A percentile compares a stretch with the other conserved stretches of the same genome.
These are phyloP conservation scores for Leccinum cinnamomeum DNA, from an alignment of 1,284 basidiomycete species.

Conservation along the genomic window DNA sequence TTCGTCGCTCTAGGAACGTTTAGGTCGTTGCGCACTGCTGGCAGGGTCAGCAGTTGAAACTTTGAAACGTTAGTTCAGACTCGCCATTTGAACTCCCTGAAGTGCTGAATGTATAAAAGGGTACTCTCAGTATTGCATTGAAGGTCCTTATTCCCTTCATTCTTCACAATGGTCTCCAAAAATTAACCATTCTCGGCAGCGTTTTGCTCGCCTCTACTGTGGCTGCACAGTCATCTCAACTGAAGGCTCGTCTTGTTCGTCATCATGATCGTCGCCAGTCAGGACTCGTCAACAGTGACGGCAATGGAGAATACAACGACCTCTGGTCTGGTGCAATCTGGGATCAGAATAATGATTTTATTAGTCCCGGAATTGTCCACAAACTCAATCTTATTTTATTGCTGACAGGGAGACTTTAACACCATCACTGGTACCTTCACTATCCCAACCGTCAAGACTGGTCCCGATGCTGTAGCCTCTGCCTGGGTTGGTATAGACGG, in stretches of 20 bases:
- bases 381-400: not conserved
- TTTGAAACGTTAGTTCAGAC: not conserved
- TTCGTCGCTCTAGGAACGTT: not conserved
- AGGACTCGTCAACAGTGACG: constrained; percentile 7
- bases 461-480: constrained; percentile 8
- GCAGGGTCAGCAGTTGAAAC: not conserved
- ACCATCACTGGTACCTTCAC: constrained; percentile 18
- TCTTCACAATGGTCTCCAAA: constrained; percentile 16
- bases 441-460: constrained; percentile 11
- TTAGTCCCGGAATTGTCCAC: not conserved
- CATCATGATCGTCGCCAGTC: constrained; percentile 14
- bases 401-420: constrained; percentile 19
- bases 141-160: not conserved
- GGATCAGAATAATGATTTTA: constrained; percentile 10
- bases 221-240: constrained; percentile 18
- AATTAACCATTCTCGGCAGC: constrained; percentile 14
- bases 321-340: constrained; percentile 25
- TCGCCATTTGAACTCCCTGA: not conserved
- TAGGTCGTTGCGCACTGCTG: too few species aligned
- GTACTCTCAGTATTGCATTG: not conserved
- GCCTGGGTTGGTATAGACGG: constrained; percentile 31
- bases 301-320: constrained; percentile 12
- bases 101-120: not conserved
- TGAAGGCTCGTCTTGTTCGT: constrained; percentile 12
- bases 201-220: constrained; percentile 22